A percentile compares a stretch with the other conserved stretches of the same genome.
These are phyloP conservation scores for Talaromyces thailandensis DNA, from an alignment of 495 filamentous ascomycete species.

Conservation along the genomic window DNA sequence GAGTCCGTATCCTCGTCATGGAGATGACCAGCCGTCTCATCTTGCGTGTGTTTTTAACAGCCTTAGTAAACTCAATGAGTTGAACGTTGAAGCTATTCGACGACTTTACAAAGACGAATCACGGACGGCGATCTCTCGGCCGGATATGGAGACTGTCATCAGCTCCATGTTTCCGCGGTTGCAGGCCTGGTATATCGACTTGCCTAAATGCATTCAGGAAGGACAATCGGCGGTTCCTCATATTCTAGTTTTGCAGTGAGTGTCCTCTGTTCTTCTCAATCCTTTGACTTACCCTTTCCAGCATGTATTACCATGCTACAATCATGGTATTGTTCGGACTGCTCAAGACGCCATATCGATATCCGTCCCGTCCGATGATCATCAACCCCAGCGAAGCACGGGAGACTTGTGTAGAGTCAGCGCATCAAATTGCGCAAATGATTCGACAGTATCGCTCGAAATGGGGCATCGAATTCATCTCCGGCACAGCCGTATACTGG, in stretches of 20 bases:
- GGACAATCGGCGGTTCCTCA: slow-evolving; percentile 22
- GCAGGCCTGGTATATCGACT: slow-evolving; percentile 16
- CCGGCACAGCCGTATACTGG: slow-evolving; percentile 26
- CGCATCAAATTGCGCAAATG: slow-evolving; percentile 22
- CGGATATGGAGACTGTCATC: slow-evolving; percentile 15
- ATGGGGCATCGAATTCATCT: slow-evolving; percentile 27
- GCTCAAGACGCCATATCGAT: background rate
- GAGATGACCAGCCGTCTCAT: slow-evolving; percentile 23
- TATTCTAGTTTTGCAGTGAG: slow-evolving; percentile 29
- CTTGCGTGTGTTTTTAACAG: slow-evolving; percentile 20
- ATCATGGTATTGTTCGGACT: slow-evolving; percentile 19
- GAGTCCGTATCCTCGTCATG: slow-evolving; percentile 29
- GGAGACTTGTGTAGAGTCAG: slow-evolving; percentile 15
- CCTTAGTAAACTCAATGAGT: slow-evolving; percentile 17
- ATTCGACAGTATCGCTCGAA: slow-evolving; percentile 20
- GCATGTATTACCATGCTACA: slow-evolving; percentile 22
- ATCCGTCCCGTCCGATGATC: slow-evolving; percentile 5
- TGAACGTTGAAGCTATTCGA: slow-evolving; percentile 17
- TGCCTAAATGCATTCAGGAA: slow-evolving; percentile 18
- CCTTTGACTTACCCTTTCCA: background rate
- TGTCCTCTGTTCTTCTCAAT: background rate
- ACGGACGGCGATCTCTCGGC: slow-evolving; percentile 6
- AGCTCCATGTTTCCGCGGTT: slow-evolving; percentile 16
- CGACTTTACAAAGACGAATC: slow-evolving; percentile 17
- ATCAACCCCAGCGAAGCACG: slow-evolving; percentile 9